These are phyloP conservation scores for Cryptosporidium viatorum DNA, from an alignment of 169 alveolate species.

Conservation along the genomic window DNA sequence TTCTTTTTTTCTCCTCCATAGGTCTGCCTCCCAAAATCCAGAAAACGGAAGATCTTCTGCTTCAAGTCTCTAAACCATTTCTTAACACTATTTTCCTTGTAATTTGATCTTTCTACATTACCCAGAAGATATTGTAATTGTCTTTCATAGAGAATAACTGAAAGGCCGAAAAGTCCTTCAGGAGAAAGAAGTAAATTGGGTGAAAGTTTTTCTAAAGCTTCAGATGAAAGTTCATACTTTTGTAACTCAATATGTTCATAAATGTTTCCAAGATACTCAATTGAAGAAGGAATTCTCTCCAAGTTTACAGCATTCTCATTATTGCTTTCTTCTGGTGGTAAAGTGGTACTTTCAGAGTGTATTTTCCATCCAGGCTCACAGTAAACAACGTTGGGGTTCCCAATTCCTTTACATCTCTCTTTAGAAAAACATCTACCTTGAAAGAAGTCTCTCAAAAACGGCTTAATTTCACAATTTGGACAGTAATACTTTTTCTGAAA, in stretches of 20 bases:
- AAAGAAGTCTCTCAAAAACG: constrained; percentile 42
- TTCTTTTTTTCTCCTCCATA: constrained; percentile 50
- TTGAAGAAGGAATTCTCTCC: constrained; percentile 65
- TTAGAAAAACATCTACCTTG: constrained; percentile 67
- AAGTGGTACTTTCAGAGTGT: constrained; percentile 31
- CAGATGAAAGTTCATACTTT: constrained; percentile 73
- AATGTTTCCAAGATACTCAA: constrained; percentile 55
- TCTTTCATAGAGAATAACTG: constrained; percentile 59
- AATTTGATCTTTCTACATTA: constrained; percentile 67
- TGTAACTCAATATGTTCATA: constrained; percentile 66
- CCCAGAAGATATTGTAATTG: constrained; percentile 63
- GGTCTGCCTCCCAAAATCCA: constrained; percentile 54
- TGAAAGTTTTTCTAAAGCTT: constrained; percentile 56
- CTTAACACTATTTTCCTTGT: constrained; percentile 37
- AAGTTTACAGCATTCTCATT: constrained; percentile 36
- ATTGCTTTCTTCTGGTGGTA: constrained; percentile 51
- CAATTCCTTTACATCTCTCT: constrained; percentile 66
- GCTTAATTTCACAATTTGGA: constrained; percentile 64
- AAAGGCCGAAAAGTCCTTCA: constrained; percentile 68
- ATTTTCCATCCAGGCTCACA: constrained; percentile 70
- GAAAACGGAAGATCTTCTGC: constrained; percentile 56
- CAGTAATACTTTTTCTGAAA: constrained; percentile 51
- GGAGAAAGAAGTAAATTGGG: constrained; percentile 64
- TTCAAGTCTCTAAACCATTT: constrained; percentile 67
- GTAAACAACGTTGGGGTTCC: constrained; percentile 55